Conservation (phyloP, 345 rosid genomes). For the Trapa incisa region DNA sequence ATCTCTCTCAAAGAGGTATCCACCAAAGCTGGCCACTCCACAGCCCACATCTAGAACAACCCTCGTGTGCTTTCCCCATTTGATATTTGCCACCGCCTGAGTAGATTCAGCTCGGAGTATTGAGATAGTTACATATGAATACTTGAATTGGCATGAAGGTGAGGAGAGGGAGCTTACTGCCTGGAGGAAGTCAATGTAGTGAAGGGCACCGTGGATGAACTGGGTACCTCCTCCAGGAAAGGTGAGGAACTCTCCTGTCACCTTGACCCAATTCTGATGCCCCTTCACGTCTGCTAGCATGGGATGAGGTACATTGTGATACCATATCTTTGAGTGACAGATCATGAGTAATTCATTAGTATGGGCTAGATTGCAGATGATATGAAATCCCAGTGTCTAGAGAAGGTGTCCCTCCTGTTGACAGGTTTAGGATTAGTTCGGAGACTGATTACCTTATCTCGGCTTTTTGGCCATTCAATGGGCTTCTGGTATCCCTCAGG, state of each 20-base stretch:
- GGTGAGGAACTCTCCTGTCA: constrained; percentile 78
- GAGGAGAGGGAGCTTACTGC: constrained; percentile 23
- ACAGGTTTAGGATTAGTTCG: neutral
- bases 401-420: neutral
- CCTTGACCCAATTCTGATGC: constrained; percentile 94
- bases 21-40: constrained; percentile 95
- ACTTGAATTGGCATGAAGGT: neutral
- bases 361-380: neutral
- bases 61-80: constrained; percentile 76
- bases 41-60: constrained; percentile 83
- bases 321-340: constrained; percentile 59
- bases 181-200: constrained; percentile 71
- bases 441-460: constrained; percentile 49
- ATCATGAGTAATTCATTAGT: neutral
- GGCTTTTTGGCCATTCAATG: constrained; percentile 73
- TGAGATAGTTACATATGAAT: neutral
- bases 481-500: constrained; percentile 63
- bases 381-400: neutral
- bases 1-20: constrained; percentile 72
- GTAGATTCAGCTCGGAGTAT: neutral
- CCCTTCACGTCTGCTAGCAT: constrained; percentile 72
- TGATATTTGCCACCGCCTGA: constrained; percentile 58
- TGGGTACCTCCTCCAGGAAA: constrained; percentile 98
- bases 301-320: constrained; percentile 78
- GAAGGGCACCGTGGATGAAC: constrained; percentile 88